Percentiles rank a stretch among this genome's conserved stretches.
phyloP scores from a whole-genome alignment of 257 asterid species.

The Salvia miltiorrhiza region DNA sequence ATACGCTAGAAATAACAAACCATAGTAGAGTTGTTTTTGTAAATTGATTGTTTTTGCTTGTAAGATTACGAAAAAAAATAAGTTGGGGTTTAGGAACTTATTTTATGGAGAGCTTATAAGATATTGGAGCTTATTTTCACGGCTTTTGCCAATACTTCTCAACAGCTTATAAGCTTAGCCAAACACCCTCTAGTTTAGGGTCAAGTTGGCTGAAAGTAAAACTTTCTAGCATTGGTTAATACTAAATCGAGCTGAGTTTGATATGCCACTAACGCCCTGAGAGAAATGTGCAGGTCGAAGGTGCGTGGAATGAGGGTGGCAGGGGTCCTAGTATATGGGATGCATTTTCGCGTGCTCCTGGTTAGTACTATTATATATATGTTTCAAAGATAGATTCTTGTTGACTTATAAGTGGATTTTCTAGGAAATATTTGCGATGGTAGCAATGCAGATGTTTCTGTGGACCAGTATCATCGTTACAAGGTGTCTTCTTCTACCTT shows the following conservation, averaged over 20 bases:
- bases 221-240: neutral
- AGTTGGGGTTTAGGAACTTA: no score
- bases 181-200: neutral
- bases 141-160: no score
- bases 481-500: conserved; percentile 30
- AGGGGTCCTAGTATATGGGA: conserved; percentile 59
- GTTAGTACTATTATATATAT: conserved; percentile 16
- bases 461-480: conserved; percentile 53
- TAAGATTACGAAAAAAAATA: no score
- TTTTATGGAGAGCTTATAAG: no score
- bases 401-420: conserved; percentile 15
- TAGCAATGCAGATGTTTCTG: conserved; percentile 50
- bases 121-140: no score
- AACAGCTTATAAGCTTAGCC: no score
- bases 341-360: conserved; percentile 43
- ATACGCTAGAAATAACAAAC: no score
- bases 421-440: conserved; percentile 52
- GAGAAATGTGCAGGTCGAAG: conserved; percentile 40
- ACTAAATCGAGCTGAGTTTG: neutral
- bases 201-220: neutral
- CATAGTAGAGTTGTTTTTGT: no score
- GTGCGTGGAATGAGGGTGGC: conserved; percentile 45
- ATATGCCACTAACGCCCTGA: neutral
- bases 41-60: no score
- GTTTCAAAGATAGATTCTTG: neutral